Percentiles rank a stretch among this genome's conserved stretches.
Evolutionary conservation across 495 filamentous ascomycete genomes (phyloP).

Genomic region (Neurospora terricola): DNA sequence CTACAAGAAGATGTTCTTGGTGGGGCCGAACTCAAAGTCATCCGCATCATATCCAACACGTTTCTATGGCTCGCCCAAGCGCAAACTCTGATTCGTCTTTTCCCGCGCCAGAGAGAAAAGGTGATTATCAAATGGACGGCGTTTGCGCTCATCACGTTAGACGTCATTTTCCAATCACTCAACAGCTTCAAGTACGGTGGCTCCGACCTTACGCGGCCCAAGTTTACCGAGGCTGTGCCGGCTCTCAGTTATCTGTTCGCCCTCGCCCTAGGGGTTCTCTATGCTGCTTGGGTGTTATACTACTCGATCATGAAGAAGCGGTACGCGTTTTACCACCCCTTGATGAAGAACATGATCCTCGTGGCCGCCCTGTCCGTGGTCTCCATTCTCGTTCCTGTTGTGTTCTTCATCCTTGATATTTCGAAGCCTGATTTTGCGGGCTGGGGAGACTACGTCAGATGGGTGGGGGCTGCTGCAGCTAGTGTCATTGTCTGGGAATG

Average conservation of each 20-base stretch:
- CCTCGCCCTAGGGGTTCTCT: constrained; percentile 76
- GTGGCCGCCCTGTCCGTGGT: constrained; percentile 72
- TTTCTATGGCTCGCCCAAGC: constrained; percentile 97
- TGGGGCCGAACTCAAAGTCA: constrained; percentile 74
- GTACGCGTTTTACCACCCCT: constrained; percentile 85
- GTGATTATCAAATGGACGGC: constrained; percentile 98
- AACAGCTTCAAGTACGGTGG: constrained; percentile 64
- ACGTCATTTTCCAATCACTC: constrained; percentile 78
- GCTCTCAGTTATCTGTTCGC: constrained; percentile 93
- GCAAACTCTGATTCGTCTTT: constrained; percentile 88
- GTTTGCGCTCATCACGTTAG: constrained; percentile 82
- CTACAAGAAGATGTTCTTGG: constrained; percentile 67
- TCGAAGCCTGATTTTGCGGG: constrained; percentile 76
- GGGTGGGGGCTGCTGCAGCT: constrained; percentile 92
- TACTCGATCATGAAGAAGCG: constrained; percentile 86
- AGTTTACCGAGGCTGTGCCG: constrained; percentile 81
- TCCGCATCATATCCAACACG: constrained; percentile 83
- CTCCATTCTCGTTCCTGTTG: constrained; percentile 77
- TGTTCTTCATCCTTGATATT: constrained; percentile 94
- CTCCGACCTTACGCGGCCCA: constrained; percentile 48
- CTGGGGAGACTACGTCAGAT: constrained; percentile 95
- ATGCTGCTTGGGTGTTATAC: constrained; percentile 93
- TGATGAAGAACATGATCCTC: constrained; percentile 85
- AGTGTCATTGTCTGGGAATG: constrained; percentile 99
- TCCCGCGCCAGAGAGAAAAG: constrained; percentile 94